Evolutionary conservation across 2,329 filamentous ascomycete species (phyloP).

Genomic region (Fusarium compactum): DNA sequence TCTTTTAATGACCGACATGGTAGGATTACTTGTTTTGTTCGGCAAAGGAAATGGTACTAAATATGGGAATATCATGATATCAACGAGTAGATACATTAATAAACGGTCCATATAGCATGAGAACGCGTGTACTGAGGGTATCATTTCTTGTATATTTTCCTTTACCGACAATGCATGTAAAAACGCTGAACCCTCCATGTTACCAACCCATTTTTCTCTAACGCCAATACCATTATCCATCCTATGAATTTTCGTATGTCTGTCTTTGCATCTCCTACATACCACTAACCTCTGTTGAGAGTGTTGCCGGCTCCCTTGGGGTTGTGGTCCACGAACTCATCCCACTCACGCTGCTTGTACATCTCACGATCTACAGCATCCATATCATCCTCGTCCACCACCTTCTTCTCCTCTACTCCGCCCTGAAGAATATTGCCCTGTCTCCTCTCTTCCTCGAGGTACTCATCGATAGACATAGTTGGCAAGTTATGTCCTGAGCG

Average conservation of each 20-base stretch:
- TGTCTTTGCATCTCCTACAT: not conserved
- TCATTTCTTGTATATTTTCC: slow-evolving; percentile 27
- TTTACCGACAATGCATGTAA: slow-evolving; percentile 21
- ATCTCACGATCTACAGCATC: slow-evolving; percentile 91
- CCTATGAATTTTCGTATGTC: not conserved
- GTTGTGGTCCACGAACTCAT: slow-evolving; percentile 92
- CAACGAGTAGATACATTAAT: slow-evolving; percentile 5
- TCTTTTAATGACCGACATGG: slow-evolving; percentile 12
- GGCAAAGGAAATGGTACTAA: slow-evolving; percentile 6
- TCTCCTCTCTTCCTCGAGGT: slow-evolving; percentile 88
- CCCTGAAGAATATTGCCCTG: slow-evolving; percentile 92
- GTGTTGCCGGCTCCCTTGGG: slow-evolving; percentile 87
- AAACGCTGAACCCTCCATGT: slow-evolving; percentile 18
- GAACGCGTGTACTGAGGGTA: slow-evolving; percentile 10
- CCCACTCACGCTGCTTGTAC: slow-evolving; percentile 94
- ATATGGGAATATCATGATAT: not conserved
- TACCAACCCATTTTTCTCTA: slow-evolving; percentile 11
- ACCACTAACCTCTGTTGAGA: slow-evolving; percentile 74
- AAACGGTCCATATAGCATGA: not conserved
- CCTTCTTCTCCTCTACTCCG: slow-evolving; percentile 79
- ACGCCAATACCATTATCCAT: slow-evolving; percentile 31
- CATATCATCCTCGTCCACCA: slow-evolving; percentile 89
- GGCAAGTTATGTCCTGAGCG: slow-evolving; percentile 91
- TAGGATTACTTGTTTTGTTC: not conserved
- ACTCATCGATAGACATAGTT: slow-evolving; percentile 98